phyloP scores from a whole-genome alignment of 208 protist species.

The Crithidia brevicula region DNA sequence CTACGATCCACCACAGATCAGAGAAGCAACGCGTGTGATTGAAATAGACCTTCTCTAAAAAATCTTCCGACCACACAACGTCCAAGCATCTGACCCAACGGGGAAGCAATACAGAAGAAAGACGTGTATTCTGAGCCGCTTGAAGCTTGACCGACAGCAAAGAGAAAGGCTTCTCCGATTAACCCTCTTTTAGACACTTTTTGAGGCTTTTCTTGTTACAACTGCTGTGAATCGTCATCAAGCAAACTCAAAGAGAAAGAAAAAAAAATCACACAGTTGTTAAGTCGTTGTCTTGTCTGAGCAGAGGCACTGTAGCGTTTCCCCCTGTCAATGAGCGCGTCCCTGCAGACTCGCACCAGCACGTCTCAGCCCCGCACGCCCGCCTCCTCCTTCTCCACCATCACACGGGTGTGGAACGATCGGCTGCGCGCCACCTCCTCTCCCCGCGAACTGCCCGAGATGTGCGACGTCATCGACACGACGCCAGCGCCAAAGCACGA shows the following conservation, averaged over 20 bases:
- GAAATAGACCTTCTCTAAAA: too few relatives aligned
- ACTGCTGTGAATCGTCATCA: not conserved
- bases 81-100: too few relatives aligned
- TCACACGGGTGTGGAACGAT: slow-evolving; percentile 36
- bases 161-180: too few relatives aligned
- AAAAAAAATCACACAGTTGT: not conserved
- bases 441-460: slow-evolving; percentile 1
- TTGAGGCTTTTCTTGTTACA: too few relatives aligned
- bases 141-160: too few relatives aligned
- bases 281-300: not conserved
- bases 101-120: too few relatives aligned
- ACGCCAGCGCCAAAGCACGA: slow-evolving; percentile 15
- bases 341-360: slow-evolving; percentile 11
- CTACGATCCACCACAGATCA: too few relatives aligned
- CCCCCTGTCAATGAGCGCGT: slow-evolving; percentile 11
- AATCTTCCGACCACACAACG: too few relatives aligned
- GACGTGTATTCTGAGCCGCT: too few relatives aligned
- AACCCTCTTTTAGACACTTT: not conserved
- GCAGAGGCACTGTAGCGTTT: too few relatives aligned
- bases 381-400: slow-evolving; percentile 24
- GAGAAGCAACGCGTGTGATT: too few relatives aligned
- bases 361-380: not conserved
- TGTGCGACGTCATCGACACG: slow-evolving; percentile 10
- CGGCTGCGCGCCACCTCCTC: slow-evolving; percentile 19
- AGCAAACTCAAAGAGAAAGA: not conserved